These are phyloP conservation scores for Suhomyces anneliseae DNA, from an alignment of 1,139 yeast genomes.

Conservation along the genomic window DNA sequence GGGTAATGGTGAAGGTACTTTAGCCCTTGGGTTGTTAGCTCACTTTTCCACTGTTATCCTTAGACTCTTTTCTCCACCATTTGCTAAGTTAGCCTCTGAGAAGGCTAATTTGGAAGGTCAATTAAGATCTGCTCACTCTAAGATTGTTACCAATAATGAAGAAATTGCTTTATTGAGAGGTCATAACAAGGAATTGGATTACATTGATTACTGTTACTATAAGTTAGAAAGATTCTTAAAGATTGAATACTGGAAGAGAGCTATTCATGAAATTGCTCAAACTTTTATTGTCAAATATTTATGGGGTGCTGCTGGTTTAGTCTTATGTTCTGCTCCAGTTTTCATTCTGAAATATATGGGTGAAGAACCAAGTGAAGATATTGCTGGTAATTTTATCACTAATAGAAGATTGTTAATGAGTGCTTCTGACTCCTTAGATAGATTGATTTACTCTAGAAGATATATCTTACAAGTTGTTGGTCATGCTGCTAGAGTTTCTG, in stretches of 20 bases:
- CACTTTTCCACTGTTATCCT: slow-evolving; percentile 76
- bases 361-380: slow-evolving; percentile 48
- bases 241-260: slow-evolving; percentile 74
- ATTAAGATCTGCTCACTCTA: slow-evolving; percentile 78
- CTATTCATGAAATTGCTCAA: slow-evolving; percentile 73
- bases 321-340: slow-evolving; percentile 85
- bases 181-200: slow-evolving; percentile 74
- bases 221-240: slow-evolving; percentile 77
- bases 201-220: slow-evolving; percentile 78
- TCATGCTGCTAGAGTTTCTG: slow-evolving; percentile 74
- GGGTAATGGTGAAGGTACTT: slow-evolving; percentile 80
- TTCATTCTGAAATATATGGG: slow-evolving; percentile 65
- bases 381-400: slow-evolving; percentile 81
- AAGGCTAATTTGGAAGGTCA: slow-evolving; percentile 85
- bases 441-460: slow-evolving; percentile 81
- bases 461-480: slow-evolving; percentile 84
- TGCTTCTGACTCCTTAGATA: slow-evolving; percentile 87
- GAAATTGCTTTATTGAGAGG: slow-evolving; percentile 88
- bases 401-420: slow-evolving; percentile 81
- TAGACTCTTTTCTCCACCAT: slow-evolving; percentile 83
- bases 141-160: slow-evolving; percentile 75
- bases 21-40: slow-evolving; percentile 77
- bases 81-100: slow-evolving; percentile 76
- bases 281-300: slow-evolving; percentile 86
- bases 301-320: slow-evolving; percentile 94